These are phyloP conservation scores for Trebouxia sp. DNA, from an alignment of 139 green algal species.

Conservation along the genomic window DNA sequence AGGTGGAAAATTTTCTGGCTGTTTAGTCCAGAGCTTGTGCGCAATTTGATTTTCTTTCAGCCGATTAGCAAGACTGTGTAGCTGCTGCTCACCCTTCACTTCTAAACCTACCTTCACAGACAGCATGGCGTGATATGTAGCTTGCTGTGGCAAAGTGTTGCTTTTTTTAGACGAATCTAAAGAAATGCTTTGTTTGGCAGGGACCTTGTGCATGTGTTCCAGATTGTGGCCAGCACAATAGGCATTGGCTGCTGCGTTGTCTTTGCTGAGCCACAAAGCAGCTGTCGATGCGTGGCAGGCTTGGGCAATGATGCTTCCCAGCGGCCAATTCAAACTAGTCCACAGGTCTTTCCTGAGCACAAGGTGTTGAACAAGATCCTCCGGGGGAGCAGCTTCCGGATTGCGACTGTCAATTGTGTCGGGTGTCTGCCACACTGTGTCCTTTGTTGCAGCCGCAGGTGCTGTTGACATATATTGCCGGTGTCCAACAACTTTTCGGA, in stretches of 20 bases:
- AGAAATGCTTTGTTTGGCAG: too few relatives aligned
- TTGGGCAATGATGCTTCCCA: conserved; percentile 93
- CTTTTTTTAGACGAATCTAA: too few relatives aligned
- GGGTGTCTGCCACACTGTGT: too few relatives aligned
- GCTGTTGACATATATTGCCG: too few relatives aligned
- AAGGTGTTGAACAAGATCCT: conserved; percentile 83
- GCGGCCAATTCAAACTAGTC: conserved; percentile 77
- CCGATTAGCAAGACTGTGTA: conserved; percentile 71
- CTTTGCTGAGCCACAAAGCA: conserved; percentile 73
- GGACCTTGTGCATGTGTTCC: conserved; percentile 95
- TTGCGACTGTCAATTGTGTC: too few relatives aligned
- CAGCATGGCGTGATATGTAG: too few relatives aligned
- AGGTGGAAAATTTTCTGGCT: conserved; percentile 93
- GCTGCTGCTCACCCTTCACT: conserved; percentile 81
- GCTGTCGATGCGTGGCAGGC: conserved; percentile 82
- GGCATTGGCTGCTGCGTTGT: conserved; percentile 48
- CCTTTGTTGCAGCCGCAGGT: too few relatives aligned
- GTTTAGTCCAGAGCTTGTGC: conserved; percentile 95
- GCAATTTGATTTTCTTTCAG: conserved; percentile 71
- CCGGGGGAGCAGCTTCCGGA: too few relatives aligned
- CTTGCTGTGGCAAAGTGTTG: too few relatives aligned
- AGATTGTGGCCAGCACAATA: conserved; percentile 78
- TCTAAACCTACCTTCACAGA: conserved; percentile 88
- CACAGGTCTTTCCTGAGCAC: conserved; percentile 92
- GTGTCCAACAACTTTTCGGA: too few relatives aligned